These are phyloP conservation scores for Leucosporidium creatinivorum DNA, from an alignment of 768 basidiomycete species.

Conservation along the genomic window DNA sequence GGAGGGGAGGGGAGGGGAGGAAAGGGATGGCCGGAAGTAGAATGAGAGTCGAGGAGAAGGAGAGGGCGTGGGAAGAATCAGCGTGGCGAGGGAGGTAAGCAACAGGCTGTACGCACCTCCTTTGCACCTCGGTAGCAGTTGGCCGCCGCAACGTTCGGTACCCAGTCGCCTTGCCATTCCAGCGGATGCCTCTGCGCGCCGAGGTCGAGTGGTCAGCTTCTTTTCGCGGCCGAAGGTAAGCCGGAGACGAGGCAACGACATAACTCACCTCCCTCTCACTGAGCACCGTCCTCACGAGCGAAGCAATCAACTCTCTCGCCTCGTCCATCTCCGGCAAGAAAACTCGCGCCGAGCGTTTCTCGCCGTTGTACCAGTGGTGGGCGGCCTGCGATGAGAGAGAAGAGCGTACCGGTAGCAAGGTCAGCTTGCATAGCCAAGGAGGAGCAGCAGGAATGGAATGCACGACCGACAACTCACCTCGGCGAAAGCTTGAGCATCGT, in stretches of 20 bases:
- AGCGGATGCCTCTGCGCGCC: conserved; percentile 5
- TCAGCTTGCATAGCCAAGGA: too few relatives aligned
- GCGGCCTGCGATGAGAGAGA: conserved; percentile 5
- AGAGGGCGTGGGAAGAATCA: not conserved
- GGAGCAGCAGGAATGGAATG: too few relatives aligned
- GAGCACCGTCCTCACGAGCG: conserved; percentile 27
- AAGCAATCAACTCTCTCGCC: conserved; percentile 26
- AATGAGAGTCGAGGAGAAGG: not conserved
- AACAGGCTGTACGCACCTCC: conserved; percentile 13
- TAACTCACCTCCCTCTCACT: not conserved
- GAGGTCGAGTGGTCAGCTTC: not conserved
- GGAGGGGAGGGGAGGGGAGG: not conserved
- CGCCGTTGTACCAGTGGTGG: conserved; percentile 35
- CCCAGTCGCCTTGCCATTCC: conserved; percentile 34
- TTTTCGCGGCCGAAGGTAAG: not conserved
- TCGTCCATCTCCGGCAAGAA: conserved; percentile 29
- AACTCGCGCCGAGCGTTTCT: conserved; percentile 3
- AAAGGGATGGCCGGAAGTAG: too few relatives aligned
- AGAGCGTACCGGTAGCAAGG: too few relatives aligned
- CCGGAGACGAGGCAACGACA: not conserved
- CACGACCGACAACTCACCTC: conserved; percentile 11
- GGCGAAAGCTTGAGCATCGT: conserved; percentile 12
- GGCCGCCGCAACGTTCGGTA: conserved; percentile 35
- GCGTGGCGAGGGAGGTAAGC: too few relatives aligned
- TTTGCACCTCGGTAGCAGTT: conserved; percentile 33